phyloP scores from a whole-genome alignment of 495 filamentous ascomycete genomes.

The Trichoderma parareesei region DNA sequence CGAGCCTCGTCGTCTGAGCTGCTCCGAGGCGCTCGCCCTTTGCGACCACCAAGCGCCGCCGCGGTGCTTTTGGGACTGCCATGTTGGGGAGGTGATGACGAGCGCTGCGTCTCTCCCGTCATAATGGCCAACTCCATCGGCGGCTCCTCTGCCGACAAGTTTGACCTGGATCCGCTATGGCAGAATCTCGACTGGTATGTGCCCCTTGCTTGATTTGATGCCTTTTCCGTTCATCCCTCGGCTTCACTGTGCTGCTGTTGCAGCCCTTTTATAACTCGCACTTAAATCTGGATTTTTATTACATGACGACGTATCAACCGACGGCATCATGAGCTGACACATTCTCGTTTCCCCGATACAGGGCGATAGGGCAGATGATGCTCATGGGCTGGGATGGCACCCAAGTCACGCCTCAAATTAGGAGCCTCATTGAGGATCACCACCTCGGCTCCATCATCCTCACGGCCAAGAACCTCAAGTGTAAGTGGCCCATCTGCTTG shows the following conservation, averaged over 20 bases:
- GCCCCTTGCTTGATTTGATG: neutral
- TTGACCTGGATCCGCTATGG: conserved; percentile 61
- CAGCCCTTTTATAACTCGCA: neutral
- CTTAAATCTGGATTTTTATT: too few relatives aligned
- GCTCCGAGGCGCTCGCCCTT: neutral
- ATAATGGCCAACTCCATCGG: conserved; percentile 9
- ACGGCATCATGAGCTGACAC: neutral
- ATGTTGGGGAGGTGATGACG: neutral
- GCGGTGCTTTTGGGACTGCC: neutral
- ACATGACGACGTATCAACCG: neutral
- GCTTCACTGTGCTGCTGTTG: neutral
- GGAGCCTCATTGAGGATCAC: conserved; percentile 74
- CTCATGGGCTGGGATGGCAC: conserved; percentile 96
- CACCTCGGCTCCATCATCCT: conserved; percentile 69
- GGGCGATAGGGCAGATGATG: conserved; percentile 78
- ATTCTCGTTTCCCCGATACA: conserved; percentile 17
- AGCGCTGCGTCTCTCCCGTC: neutral
- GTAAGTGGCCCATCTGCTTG: conserved; percentile 33
- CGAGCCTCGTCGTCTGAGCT: neutral
- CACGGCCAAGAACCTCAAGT: conserved; percentile 87
- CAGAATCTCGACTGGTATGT: conserved; percentile 56
- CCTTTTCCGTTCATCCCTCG: neutral
- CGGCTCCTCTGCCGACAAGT: conserved; percentile 17
- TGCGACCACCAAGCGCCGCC: neutral
- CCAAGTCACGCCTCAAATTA: conserved; percentile 76